Percentiles rank a stretch among this genome's conserved stretches.
These are phyloP conservation scores for Castanea mollissima DNA, from an alignment of 306 rosid species.

Conservation along the genomic window DNA sequence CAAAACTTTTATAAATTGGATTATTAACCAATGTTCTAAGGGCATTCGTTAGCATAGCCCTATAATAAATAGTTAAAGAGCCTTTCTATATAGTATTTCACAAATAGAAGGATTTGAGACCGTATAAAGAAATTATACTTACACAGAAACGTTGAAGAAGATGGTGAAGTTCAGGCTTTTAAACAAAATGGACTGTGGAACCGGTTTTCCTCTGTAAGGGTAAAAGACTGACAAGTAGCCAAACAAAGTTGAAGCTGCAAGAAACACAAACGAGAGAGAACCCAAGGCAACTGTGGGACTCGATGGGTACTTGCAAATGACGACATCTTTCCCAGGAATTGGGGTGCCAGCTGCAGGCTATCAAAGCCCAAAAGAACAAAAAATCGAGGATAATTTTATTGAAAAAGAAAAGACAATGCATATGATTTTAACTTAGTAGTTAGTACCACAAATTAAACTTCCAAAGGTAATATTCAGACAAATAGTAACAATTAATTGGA, in stretches of 20 bases:
- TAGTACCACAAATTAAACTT: too few species aligned
- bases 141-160: slow-evolving; percentile 7
- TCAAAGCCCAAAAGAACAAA: background rate
- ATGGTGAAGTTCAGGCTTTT: background rate
- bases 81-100: too few species aligned
- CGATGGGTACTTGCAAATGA: slow-evolving; percentile 17
- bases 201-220: slow-evolving; percentile 8
- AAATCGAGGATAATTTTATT: background rate
- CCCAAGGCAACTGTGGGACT: slow-evolving; percentile 19
- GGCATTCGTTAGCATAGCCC: too few species aligned
- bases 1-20: too few species aligned
- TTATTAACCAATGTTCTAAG: too few species aligned
- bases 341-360: slow-evolving; percentile 22
- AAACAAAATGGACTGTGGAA: background rate
- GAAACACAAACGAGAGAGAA: slow-evolving; percentile 3
- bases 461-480: too few species aligned
- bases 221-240: slow-evolving; percentile 9
- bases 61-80: too few species aligned
- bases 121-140: background rate
- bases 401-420: background rate
- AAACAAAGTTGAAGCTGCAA: background rate
- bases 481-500: too few species aligned
- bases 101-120: too few species aligned
- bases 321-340: background rate
- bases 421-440: too few species aligned